A percentile compares a stretch with the other conserved stretches of the same genome.
phyloP scores from a whole-genome alignment of 1,139 yeast genomes.

The Pichia sp. region DNA sequence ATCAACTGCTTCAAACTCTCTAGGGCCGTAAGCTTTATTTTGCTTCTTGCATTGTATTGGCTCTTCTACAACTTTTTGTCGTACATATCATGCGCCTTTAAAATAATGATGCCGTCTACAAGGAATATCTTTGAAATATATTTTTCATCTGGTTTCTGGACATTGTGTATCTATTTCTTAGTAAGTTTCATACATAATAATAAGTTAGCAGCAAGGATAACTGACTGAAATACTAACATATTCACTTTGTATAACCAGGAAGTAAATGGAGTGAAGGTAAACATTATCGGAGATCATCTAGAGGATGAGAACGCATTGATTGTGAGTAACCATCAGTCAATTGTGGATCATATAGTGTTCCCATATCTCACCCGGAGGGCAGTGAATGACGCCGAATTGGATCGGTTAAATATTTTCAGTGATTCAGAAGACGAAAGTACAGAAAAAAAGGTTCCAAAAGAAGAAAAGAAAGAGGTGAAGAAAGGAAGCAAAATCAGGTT shows the following conservation, averaged over 20 bases:
- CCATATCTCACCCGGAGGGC: slow-evolving; percentile 11
- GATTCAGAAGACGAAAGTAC: slow-evolving; percentile 1
- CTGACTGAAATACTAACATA: no score
- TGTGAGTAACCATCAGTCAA: slow-evolving; percentile 51
- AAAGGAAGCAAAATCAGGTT: slow-evolving; percentile 7
- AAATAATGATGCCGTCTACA: slow-evolving; percentile 23
- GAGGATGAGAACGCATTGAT: slow-evolving; percentile 45
- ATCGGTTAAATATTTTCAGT: neutral
- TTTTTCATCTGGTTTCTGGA: slow-evolving; percentile 29
- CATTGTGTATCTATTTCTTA: slow-evolving; percentile 27
- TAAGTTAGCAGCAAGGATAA: neutral
- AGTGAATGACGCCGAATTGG: slow-evolving; percentile 1
- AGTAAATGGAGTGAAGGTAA: slow-evolving; percentile 37
- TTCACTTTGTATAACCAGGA: slow-evolving; percentile 23
- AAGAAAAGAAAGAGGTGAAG: slow-evolving; percentile 9
- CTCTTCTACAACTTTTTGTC: slow-evolving; percentile 18
- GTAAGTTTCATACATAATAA: slow-evolving; percentile 14
- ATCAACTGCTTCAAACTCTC: slow-evolving; percentile 16
- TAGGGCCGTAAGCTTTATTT: slow-evolving; percentile 21
- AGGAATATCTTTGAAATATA: slow-evolving; percentile 19
- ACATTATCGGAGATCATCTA: slow-evolving; percentile 41
- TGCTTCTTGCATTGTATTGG: slow-evolving; percentile 21
- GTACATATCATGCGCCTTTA: slow-evolving; percentile 17
- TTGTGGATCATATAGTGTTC: slow-evolving; percentile 50
- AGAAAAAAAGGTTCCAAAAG: slow-evolving; percentile 2